Evolutionary conservation across 2,329 filamentous ascomycete species (phyloP).

Genomic region (Sporothrix inflata): DNA sequence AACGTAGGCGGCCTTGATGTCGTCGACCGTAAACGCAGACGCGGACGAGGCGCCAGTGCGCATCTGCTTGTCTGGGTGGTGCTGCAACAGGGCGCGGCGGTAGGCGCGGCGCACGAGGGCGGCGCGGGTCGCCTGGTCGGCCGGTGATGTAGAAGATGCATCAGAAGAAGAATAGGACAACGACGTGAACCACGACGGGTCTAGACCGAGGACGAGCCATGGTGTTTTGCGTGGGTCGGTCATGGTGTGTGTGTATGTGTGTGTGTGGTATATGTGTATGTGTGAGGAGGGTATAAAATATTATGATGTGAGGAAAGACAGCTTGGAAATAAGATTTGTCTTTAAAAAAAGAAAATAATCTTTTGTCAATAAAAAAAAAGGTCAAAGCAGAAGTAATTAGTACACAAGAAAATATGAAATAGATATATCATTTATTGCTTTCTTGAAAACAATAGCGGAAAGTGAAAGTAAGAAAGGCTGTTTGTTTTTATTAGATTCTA

Average conservation of each 20-base stretch:
- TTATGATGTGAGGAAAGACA: background rate
- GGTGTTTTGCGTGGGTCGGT: constrained; percentile 4
- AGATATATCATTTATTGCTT: too few species aligned
- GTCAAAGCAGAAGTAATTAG: too few species aligned
- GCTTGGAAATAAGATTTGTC: background rate
- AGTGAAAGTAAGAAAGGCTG: too few species aligned
- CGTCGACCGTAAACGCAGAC: constrained; percentile 59
- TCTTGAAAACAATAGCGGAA: background rate
- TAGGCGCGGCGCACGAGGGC: constrained; percentile 64
- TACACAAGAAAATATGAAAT: too few species aligned
- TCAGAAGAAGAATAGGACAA: background rate
- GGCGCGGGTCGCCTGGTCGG: constrained; percentile 39
- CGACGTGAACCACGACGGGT: constrained; percentile 21
- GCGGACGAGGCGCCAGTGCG: background rate
- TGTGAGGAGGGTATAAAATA: too few species aligned
- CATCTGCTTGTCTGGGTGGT: constrained; percentile 65
- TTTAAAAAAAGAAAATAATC: background rate
- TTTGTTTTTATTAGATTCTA: background rate
- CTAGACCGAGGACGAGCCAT: constrained; percentile 29
- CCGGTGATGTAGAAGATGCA: constrained; percentile 41
- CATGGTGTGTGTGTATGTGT: constrained; percentile 4
- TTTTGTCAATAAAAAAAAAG: too few species aligned
- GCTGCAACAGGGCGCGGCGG: constrained; percentile 63
- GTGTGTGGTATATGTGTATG: background rate
- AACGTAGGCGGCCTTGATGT: constrained; percentile 64